A percentile compares a stretch with the other conserved stretches of the same genome.
phyloP scores from a whole-genome alignment of 1,139 yeast genomes.

The Eremothecium sinecaudum region DNA sequence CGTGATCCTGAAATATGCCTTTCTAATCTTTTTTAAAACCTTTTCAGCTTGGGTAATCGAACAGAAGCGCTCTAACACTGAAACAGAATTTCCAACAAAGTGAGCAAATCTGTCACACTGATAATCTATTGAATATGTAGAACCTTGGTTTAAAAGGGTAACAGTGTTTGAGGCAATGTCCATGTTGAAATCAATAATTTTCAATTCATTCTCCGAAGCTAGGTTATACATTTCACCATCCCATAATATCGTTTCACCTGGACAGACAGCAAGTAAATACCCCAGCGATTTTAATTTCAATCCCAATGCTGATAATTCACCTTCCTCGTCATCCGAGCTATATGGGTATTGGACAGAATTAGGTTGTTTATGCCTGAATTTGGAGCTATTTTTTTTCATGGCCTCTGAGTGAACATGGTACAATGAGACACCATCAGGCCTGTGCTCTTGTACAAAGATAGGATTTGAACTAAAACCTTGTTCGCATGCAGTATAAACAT shows the following conservation, averaged over 20 bases:
- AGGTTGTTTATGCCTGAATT: slow-evolving; percentile 4
- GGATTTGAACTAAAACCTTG: slow-evolving; percentile 20
- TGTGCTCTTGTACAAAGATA: slow-evolving; percentile 18
- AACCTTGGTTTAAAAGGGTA: slow-evolving; percentile 60
- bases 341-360: slow-evolving; percentile 2
- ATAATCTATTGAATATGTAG: slow-evolving; percentile 39
- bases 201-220: slow-evolving; percentile 21
- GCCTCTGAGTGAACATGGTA: slow-evolving; percentile 20
- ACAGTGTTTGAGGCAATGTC: slow-evolving; percentile 59
- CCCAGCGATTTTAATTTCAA: slow-evolving; percentile 34
- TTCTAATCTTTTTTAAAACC: slow-evolving; percentile 59
- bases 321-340: slow-evolving; percentile 31
- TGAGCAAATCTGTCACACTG: slow-evolving; percentile 41
- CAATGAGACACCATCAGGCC: slow-evolving; percentile 21
- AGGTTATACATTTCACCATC: slow-evolving; percentile 68
- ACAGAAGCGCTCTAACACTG: slow-evolving; percentile 52
- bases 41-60: slow-evolving; percentile 67
- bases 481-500: slow-evolving; percentile 24
- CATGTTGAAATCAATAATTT: slow-evolving; percentile 23
- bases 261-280: slow-evolving; percentile 66
- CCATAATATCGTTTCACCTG: slow-evolving; percentile 84
- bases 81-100: slow-evolving; percentile 45
- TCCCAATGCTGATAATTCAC: slow-evolving; percentile 26
- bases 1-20: slow-evolving; percentile 61
- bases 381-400: slow-evolving; percentile 10